These are phyloP conservation scores for Casuarina equisetifolia DNA, from an alignment of 306 rosid species.

Conservation along the genomic window DNA sequence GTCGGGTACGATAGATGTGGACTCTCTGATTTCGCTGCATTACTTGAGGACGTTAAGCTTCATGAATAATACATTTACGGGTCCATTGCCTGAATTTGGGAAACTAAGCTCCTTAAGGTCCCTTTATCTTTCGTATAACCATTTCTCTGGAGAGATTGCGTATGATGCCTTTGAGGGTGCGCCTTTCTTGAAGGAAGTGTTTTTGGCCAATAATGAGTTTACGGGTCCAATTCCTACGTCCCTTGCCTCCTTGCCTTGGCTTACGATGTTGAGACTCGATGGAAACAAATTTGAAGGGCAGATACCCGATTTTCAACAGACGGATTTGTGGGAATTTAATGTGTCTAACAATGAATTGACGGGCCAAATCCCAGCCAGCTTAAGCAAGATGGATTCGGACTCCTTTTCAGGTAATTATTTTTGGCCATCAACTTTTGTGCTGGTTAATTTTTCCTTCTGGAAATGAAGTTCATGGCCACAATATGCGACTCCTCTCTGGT, in stretches of 20 bases:
- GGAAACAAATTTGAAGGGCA: conserved; percentile 73
- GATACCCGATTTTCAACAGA: conserved; percentile 53
- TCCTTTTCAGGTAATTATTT: conserved; percentile 50
- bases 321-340: conserved; percentile 40
- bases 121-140: conserved; percentile 62
- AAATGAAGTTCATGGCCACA: not conserved
- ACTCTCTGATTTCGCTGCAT: conserved; percentile 37
- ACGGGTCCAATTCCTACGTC: conserved; percentile 73
- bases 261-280: conserved; percentile 53
- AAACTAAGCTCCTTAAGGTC: conserved; percentile 44
- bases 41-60: conserved; percentile 53
- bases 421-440: not conserved
- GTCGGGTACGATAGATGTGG: conserved; percentile 50
- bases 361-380: conserved; percentile 68
- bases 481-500: not conserved
- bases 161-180: conserved; percentile 58
- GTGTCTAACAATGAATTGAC: conserved; percentile 61
- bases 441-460: not conserved
- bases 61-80: conserved; percentile 78
- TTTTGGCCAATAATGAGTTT: conserved; percentile 57
- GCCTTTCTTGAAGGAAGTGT: conserved; percentile 50
- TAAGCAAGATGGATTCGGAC: conserved; percentile 35
- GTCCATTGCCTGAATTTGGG: conserved; percentile 57
- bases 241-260: conserved; percentile 49
- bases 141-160: conserved; percentile 67